These are phyloP conservation scores for Astrephomene gubernaculifera DNA, from an alignment of 139 green algal genomes.

Conservation along the genomic window DNA sequence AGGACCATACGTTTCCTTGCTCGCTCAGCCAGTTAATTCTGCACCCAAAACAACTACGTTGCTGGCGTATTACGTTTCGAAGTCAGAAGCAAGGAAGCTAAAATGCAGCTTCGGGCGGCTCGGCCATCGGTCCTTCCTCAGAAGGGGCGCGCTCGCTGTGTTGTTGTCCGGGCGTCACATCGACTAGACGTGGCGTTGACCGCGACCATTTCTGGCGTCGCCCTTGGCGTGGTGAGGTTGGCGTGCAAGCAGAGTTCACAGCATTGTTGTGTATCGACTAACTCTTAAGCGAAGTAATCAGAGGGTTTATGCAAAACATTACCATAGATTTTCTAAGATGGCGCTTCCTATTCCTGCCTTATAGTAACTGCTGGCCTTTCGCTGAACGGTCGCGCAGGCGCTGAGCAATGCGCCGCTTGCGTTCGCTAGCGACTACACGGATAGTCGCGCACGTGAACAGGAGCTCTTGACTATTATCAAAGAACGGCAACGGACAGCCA, in stretches of 20 bases:
- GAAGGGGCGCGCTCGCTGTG: not conserved
- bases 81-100: not conserved
- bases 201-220: not conserved
- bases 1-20: not conserved
- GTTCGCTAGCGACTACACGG: not conserved
- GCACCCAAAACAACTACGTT: not conserved
- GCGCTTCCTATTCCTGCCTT: no score
- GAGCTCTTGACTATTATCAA: constrained; percentile 6
- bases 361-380: no score
- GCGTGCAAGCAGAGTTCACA: no score
- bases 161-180: not conserved
- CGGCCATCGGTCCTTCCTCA: not conserved
- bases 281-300: no score
- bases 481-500: no score
- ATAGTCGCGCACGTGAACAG: not conserved
- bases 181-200: not conserved
- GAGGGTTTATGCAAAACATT: no score
- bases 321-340: no score
- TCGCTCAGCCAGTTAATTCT: not conserved
- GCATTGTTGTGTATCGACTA: no score
- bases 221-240: not conserved
- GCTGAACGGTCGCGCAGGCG: no score
- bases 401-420: not conserved
- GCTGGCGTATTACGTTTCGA: not conserved
- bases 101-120: not conserved